A percentile compares a stretch with the other conserved stretches of the same genome.
These are phyloP conservation scores for Hyaloscypha hepaticicola DNA, from an alignment of 495 filamentous ascomycete species.

Conservation along the genomic window DNA sequence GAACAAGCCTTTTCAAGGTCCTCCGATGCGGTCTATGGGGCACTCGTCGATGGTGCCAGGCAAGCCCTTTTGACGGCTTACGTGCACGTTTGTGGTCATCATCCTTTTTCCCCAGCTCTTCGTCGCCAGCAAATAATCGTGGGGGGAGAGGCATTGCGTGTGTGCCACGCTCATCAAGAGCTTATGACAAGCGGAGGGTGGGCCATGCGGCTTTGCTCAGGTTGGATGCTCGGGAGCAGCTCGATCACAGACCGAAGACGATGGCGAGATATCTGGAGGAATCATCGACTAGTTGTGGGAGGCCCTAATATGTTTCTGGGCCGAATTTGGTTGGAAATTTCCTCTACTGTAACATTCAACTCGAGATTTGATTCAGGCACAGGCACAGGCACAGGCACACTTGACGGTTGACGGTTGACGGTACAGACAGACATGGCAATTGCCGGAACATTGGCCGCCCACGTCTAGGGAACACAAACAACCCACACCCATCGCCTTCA, in stretches of 20 bases:
- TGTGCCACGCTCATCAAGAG: slow-evolving; percentile 26
- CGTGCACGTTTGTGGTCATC: slow-evolving; percentile 55
- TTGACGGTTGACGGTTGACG: too few species aligned
- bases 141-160: slow-evolving; percentile 43
- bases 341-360: too few species aligned
- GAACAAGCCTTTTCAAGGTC: slow-evolving; percentile 37
- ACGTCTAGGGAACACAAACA: too few species aligned
- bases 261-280: neutral
- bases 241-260: neutral
- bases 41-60: slow-evolving; percentile 24
- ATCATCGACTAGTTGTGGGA: neutral
- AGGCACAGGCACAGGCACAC: too few species aligned
- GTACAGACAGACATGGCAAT: too few species aligned
- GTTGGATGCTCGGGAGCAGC: neutral
- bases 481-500: too few species aligned
- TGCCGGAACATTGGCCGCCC: too few species aligned
- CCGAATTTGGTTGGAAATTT: too few species aligned
- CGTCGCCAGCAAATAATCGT: slow-evolving; percentile 53
- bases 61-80: slow-evolving; percentile 11
- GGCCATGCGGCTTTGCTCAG: slow-evolving; percentile 19
- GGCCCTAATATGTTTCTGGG: too few species aligned
- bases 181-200: slow-evolving; percentile 13
- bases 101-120: slow-evolving; percentile 69
- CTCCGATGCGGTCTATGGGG: slow-evolving; percentile 21
- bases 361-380: too few species aligned